These are phyloP conservation scores for Saccharum officinarum DNA, from an alignment of 176 grass and related monocot species.

Conservation along the genomic window DNA sequence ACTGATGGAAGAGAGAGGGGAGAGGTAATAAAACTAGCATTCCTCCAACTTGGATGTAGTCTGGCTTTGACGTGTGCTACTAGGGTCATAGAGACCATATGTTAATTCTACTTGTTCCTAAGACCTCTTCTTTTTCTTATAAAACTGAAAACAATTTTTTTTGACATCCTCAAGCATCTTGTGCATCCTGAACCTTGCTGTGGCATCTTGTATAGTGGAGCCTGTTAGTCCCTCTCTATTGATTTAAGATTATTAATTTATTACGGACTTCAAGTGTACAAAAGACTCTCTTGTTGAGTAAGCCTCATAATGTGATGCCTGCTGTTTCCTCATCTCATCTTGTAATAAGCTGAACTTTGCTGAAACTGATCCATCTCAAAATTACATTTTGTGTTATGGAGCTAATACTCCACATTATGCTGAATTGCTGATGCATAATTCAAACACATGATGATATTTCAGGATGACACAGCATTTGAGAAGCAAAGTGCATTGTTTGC, in stretches of 20 bases:
- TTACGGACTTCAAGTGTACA: background rate
- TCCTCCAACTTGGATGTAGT: background rate
- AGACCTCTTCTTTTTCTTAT: background rate
- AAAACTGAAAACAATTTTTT: background rate
- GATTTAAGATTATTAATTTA: background rate
- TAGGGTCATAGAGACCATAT: background rate
- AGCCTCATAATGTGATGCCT: background rate
- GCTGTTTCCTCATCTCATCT: conserved; percentile 3
- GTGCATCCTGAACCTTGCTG: background rate
- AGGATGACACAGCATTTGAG: conserved; percentile 99
- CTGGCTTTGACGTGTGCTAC: background rate
- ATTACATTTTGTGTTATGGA: conserved; percentile 16
- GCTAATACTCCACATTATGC: background rate
- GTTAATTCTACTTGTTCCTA: background rate
- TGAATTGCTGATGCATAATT: conserved; percentile 7
- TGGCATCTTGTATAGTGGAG: background rate
- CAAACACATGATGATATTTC: conserved; percentile 21
- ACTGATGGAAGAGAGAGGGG: conserved; percentile 98
- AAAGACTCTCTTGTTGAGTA: background rate
- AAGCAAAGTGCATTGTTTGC: conserved; percentile 99
- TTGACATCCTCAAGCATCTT: background rate
- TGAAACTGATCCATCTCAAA: conserved; percentile 6
- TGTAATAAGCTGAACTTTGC: conserved; percentile 22
- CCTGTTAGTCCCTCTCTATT: background rate
- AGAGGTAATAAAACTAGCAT: conserved; percentile 63